Evolutionary conservation across 306 rosid genomes (phyloP).

Genomic region (Herpetospermum pedunculosum): DNA sequence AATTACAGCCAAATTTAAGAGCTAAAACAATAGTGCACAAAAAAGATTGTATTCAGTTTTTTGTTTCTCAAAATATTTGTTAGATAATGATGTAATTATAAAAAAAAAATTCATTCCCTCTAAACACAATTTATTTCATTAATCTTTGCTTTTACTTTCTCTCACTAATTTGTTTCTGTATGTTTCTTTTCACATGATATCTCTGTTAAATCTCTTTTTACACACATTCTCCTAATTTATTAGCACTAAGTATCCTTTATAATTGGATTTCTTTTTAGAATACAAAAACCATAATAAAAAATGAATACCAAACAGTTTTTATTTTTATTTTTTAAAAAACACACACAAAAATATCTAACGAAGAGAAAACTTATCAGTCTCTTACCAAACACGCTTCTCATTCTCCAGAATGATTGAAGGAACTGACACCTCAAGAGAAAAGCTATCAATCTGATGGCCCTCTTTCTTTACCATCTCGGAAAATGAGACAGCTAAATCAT

Average conservation of each 20-base stretch:
- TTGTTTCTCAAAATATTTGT: not conserved
- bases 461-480: slow-evolving; percentile 35
- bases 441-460: slow-evolving; percentile 37
- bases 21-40: not conserved
- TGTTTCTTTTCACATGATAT: not conserved
- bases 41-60: not conserved
- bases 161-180: not conserved
- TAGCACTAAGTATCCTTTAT: not conserved
- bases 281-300: not conserved
- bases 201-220: not conserved
- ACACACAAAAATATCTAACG: not conserved
- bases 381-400: slow-evolving; percentile 41
- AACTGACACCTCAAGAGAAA: slow-evolving; percentile 69
- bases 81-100: not conserved
- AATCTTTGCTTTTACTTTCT: not conserved
- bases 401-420: slow-evolving; percentile 44
- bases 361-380: not conserved
- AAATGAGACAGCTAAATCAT: slow-evolving; percentile 41
- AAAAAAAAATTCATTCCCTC: no score
- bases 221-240: not conserved
- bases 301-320: not conserved
- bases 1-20: not conserved
- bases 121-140: not conserved
- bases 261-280: not conserved
- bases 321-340: not conserved